These are phyloP conservation scores for Trifolium fragiferum DNA, from an alignment of 306 rosid species.

Conservation along the genomic window DNA sequence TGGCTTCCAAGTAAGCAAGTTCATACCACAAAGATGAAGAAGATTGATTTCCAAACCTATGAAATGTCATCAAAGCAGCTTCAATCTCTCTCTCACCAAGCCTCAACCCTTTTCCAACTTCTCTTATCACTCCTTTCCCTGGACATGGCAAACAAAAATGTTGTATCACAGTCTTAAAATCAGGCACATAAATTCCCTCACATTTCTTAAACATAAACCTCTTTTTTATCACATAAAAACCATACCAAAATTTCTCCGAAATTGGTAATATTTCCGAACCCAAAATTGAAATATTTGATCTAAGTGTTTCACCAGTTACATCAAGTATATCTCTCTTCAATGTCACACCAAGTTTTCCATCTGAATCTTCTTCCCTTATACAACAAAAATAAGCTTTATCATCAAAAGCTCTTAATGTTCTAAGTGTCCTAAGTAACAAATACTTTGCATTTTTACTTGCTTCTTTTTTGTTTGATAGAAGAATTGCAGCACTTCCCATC, in stretches of 20 bases:
- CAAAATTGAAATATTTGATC: constrained; percentile 52
- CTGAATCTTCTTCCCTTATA: constrained; percentile 71
- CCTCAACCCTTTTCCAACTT: constrained; percentile 67
- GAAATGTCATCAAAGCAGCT: constrained; percentile 75
- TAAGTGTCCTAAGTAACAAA: constrained; percentile 44
- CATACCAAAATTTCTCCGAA: constrained; percentile 54
- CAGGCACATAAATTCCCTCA: constrained; percentile 56
- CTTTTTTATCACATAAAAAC: constrained; percentile 41
- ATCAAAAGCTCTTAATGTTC: constrained; percentile 75
- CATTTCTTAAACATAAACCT: constrained; percentile 48
- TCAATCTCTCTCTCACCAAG: constrained; percentile 69
- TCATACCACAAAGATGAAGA: constrained; percentile 85
- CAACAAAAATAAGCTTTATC: constrained; percentile 69
- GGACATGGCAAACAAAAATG: constrained; percentile 83
- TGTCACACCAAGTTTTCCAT: constrained; percentile 77
- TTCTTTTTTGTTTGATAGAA: constrained; percentile 69
- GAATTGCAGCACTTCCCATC: constrained; percentile 85
- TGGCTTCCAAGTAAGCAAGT: constrained; percentile 84
- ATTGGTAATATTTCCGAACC: constrained; percentile 65
- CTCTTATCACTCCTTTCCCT: constrained; percentile 63
- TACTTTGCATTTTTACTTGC: constrained; percentile 60
- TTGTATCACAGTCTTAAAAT: constrained; percentile 65
- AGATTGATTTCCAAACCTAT: constrained; percentile 86
- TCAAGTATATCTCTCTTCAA: constrained; percentile 52
- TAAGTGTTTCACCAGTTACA: constrained; percentile 71